Base-by-base conservation (phyloP, 108 stramenopile species). In the Epithemia pelagica region DNA sequence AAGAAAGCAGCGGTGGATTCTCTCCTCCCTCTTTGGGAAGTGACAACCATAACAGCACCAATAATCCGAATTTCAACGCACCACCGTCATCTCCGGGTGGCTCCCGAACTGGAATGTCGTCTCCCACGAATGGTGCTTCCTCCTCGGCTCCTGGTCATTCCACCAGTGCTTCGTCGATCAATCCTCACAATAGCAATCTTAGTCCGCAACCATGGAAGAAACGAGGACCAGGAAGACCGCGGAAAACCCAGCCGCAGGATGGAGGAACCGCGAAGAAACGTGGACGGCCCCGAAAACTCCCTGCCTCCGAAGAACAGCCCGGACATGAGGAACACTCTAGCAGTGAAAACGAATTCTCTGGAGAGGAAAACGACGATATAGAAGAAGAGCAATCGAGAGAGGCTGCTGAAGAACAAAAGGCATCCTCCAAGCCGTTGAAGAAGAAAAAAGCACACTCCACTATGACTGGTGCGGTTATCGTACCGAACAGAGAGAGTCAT, bases 1-100 rank as follows among this genome's bases (percentile, higher is more conserved):
- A 89, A 75, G 85, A 92, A 53, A 68, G 74, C 66, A 83, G 71
- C 21, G 28, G 30, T 30, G 33, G 32, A 30, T 46, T 46, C 15
- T 46, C 37, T 15, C 37, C 37, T 46, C 37, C 37, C 15, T 46
- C 37, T 10, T 5, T 10, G 10, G 25, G 32, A 2, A 63, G 37
- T 15, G 25, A 28, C 58, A 70, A 22, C 24, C 2, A 28, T 33
- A 30, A 21, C 59, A 31, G 28, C 30, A 26, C 18, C 2, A 21
- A 63, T 23, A 51, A 5, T 25, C 2, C 56, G 51, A 58, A 56
- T 62, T 52, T 62, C 21, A 55, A 29, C 32, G 66, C 61, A 21
- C 66, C 61, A 67, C 59, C 37, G 63, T 52, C 58, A 64, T 58
- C 33, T 29, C 31, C 53, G 30, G 22, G 24, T 54, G 33, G 54